Conservation (phyloP, 176 grass and related monocot genomes). For the Oryza brachyantha region DNA sequence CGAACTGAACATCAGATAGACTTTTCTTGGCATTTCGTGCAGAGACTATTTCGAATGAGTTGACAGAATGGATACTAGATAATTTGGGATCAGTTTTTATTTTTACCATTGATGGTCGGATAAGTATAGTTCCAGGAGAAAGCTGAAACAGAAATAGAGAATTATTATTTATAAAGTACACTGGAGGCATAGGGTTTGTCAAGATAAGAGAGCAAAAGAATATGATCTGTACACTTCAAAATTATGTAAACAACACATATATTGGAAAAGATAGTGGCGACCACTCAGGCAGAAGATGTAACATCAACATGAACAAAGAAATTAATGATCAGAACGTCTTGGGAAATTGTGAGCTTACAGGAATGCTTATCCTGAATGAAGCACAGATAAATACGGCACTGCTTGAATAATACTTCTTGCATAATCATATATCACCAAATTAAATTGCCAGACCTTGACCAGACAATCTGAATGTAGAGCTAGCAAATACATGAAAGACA, state of each 20-base stretch:
- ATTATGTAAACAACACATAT: not conserved
- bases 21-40: not conserved
- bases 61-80: slow-evolving; percentile 24
- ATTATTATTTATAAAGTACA: not conserved
- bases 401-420: not conserved
- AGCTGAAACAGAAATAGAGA: slow-evolving; percentile 49
- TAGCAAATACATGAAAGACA: too few species aligned
- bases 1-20: slow-evolving; percentile 12
- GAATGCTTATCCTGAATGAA: too few species aligned
- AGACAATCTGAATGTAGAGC: not conserved
- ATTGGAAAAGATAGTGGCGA: not conserved
- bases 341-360: too few species aligned
- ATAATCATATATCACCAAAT: not conserved
- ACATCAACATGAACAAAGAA: slow-evolving; percentile 13
- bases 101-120: slow-evolving; percentile 65
- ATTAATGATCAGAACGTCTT: too few species aligned
- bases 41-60: slow-evolving; percentile 58
- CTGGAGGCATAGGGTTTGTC: too few species aligned
- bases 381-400: not conserved
- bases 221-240: not conserved
- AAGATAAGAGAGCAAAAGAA: not conserved
- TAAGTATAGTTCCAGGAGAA: slow-evolving; percentile 43
- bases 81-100: slow-evolving; percentile 35
- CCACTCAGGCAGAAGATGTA: not conserved
- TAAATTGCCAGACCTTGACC: too few species aligned